These are phyloP conservation scores for Hibiscus syriacus DNA, from an alignment of 345 rosid genomes.

Conservation along the genomic window DNA sequence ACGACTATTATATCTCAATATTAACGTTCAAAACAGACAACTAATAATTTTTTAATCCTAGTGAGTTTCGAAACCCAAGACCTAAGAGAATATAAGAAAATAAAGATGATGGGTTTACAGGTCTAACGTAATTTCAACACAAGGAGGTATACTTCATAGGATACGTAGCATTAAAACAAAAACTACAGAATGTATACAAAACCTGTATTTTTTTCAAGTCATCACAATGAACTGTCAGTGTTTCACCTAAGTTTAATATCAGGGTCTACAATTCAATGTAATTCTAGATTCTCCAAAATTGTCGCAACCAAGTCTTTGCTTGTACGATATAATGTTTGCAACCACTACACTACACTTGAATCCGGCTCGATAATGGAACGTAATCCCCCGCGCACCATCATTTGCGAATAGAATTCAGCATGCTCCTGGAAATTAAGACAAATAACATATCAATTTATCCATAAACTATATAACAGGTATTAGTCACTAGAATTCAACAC, in stretches of 20 bases:
- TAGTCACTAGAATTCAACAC: background rate
- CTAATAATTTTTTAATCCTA: too few species aligned
- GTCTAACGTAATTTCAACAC: too few species aligned
- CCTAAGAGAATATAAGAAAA: too few species aligned
- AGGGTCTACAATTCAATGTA: background rate
- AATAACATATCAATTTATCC: background rate
- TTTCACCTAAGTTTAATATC: background rate
- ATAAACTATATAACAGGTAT: background rate
- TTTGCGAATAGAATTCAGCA: slow-evolving; percentile 27
- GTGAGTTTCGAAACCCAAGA: too few species aligned
- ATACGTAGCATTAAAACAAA: too few species aligned
- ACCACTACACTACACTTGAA: slow-evolving; percentile 2
- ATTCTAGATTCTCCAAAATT: background rate
- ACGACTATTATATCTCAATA: too few species aligned
- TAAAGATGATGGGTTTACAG: too few species aligned
- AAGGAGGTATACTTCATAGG: too few species aligned
- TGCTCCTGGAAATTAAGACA: slow-evolving; percentile 17
- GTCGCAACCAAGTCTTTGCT: background rate
- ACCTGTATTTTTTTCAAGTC: too few species aligned
- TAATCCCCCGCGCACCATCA: slow-evolving; percentile 28
- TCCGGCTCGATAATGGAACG: slow-evolving; percentile 24
- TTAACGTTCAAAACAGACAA: too few species aligned
- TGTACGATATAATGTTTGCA: background rate
- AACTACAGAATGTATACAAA: too few species aligned
- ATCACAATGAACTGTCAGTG: background rate